Evolutionary conservation across 177 flowering plant species (phyloP).

Genomic region (Telopea speciosissima): DNA sequence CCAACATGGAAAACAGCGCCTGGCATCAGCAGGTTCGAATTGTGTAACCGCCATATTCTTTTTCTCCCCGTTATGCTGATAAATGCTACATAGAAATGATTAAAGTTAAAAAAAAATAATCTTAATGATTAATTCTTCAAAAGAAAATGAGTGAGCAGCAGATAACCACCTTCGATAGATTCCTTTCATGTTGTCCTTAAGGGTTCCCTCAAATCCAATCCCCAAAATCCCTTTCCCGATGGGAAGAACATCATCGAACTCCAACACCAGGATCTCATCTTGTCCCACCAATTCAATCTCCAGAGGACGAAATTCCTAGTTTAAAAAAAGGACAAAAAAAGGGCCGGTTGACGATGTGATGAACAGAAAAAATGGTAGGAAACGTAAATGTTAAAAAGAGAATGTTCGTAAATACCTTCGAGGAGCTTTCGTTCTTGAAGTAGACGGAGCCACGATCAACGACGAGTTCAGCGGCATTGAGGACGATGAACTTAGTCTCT

Average conservation of each 20-base stretch:
- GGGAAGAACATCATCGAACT: slow-evolving; percentile 19
- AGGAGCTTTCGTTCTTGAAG: slow-evolving; percentile 9
- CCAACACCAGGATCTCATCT: slow-evolving; percentile 30
- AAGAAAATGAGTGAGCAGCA: not conserved
- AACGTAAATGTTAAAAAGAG: no score
- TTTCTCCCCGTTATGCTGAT: slow-evolving; percentile 75
- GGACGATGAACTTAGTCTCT: slow-evolving; percentile 45
- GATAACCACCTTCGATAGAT: not conserved
- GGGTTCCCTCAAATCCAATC: not conserved
- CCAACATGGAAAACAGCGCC: slow-evolving; percentile 99
- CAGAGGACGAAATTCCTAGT: slow-evolving; percentile 12
- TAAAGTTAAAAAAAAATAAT: slow-evolving; percentile 11
- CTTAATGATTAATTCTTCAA: not conserved
- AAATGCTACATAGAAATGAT: slow-evolving; percentile 35
- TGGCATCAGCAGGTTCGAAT: slow-evolving; percentile 91
- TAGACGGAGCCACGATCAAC: slow-evolving; percentile 14
- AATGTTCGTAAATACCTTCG: slow-evolving; percentile 17
- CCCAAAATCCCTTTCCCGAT: not conserved
- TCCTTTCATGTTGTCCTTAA: not conserved
- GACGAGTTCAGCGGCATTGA: slow-evolving; percentile 29
- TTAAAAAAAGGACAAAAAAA: not conserved
- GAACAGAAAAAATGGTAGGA: no score
- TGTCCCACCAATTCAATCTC: slow-evolving; percentile 21
- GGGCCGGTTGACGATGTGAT: not conserved
- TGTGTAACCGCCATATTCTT: slow-evolving; percentile 97